These are phyloP conservation scores for Hordeum marinum DNA, from an alignment of 176 grass and related monocot species.

Conservation along the genomic window DNA sequence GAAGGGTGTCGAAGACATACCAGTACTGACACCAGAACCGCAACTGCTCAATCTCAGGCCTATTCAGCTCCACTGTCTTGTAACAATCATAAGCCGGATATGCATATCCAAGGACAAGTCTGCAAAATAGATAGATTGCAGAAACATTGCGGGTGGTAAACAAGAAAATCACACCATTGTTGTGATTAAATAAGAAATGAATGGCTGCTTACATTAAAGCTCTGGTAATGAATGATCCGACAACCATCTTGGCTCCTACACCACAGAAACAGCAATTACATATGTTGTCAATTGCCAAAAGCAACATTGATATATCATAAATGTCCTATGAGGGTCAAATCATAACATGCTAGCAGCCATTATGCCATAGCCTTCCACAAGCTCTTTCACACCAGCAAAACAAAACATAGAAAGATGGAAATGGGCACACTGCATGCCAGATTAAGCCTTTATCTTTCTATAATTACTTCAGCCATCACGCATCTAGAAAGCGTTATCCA, in stretches of 20 bases:
- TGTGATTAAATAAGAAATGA: neutral
- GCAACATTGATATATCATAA: neutral
- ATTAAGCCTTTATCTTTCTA: neutral
- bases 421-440: neutral
- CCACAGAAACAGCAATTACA: slow-evolving; percentile 17
- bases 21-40: slow-evolving; percentile 98
- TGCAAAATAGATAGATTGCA: slow-evolving; percentile 16
- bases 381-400: neutral
- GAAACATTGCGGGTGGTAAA: neutral
- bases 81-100: slow-evolving; percentile 96
- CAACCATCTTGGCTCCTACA: slow-evolving; percentile 54
- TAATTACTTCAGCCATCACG: neutral
- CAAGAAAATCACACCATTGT: neutral
- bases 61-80: slow-evolving; percentile 78
- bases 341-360: neutral
- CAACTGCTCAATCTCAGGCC: slow-evolving; percentile 73
- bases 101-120: slow-evolving; percentile 78
- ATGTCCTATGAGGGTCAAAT: neutral
- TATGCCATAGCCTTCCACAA: neutral
- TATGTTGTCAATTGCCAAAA: neutral
- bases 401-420: neutral
- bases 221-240: slow-evolving; percentile 49
- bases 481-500: neutral
- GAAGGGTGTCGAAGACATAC: slow-evolving; percentile 28
- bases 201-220: slow-evolving; percentile 50